These are phyloP conservation scores for Panus rudis DNA, from an alignment of 768 basidiomycete species.

Conservation along the genomic window DNA sequence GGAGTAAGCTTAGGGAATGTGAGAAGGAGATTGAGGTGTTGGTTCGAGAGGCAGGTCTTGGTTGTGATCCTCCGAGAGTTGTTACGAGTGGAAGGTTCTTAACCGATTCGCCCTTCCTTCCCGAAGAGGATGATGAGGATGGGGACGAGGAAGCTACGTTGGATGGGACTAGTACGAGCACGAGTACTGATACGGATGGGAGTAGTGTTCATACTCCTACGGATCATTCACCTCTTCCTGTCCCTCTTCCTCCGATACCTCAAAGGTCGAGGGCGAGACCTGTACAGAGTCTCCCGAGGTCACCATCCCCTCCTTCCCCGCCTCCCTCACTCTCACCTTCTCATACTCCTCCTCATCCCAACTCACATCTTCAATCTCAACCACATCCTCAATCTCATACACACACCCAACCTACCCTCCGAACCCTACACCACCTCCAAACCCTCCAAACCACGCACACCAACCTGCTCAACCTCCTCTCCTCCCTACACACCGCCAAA, in stretches of 20 bases:
- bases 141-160: constrained; percentile 1
- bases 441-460: constrained; percentile 20
- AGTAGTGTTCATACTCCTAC: constrained; percentile 21
- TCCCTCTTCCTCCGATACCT: constrained; percentile 5
- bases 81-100: background rate
- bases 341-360: background rate
- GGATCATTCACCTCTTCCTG: constrained; percentile 10
- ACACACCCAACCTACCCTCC: constrained; percentile 8
- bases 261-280: background rate
- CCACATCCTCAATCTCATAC: constrained; percentile 1
- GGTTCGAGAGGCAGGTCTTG: background rate
- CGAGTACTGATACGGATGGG: constrained; percentile 20
- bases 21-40: constrained; percentile 9
- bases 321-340: background rate
- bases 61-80: no score
- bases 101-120: constrained; percentile 10
- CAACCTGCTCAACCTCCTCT: constrained; percentile 27
- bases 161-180: constrained; percentile 14
- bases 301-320: background rate
- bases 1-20: constrained; percentile 6
- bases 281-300: constrained; percentile 4
- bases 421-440: constrained; percentile 20
- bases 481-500: constrained; percentile 30
- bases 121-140: constrained; percentile 28
- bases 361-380: background rate